Evolutionary conservation across 495 filamentous ascomycete species (phyloP), one percentile per base, ranked within the genome.

Genomic region (Xylaria castorea): DNA sequence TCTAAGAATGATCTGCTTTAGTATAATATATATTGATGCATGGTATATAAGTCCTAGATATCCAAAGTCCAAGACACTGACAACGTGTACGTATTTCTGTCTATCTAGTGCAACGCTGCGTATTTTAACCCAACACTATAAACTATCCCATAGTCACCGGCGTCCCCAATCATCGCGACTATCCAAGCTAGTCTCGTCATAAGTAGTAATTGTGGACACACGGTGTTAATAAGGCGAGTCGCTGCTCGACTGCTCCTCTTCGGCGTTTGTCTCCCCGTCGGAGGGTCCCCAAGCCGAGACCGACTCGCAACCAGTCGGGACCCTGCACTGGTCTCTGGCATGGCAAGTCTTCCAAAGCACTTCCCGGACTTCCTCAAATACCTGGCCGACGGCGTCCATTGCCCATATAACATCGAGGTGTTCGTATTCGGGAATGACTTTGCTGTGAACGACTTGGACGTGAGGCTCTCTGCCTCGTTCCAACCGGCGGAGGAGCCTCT

Each of bases 381-480:
- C 92, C 80, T 95, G 88, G 64, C 97, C 93, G 27, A 94, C 88
- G 0, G 89, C 87, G 79, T 98, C 94, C 84, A 99, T 94, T 0
- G 95, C 95, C 95, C 95, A 99, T 34, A 99, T 87, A 5, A 98
- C 94, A 83, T 99, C 95, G 34, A 99, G 85, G 80, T 99, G 95
- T 81, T 97, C 95, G 80, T 98, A 97, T 66, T 92, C 95, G 2
- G 94, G 89, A 36, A 99, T 92, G 30, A 97, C 82, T 79, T 93
- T 95, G 27, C 85, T 85, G 80, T 97, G 92, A 48, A 97, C 92
- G 7, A 99, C 81, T 46, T 83, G 81, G 2, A 97, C 94, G 79
- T 94, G 84, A 40, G 96, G 95, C 79, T 99, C 95, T 27, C 92
- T 83, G 0, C 93, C 93, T 32, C 89, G 86, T 73, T 92, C 87